Percentiles rank a stretch among this genome's conserved stretches.
phyloP scores from a whole-genome alignment of 2,329 filamentous ascomycete species.

The Leptographium procerum region DNA sequence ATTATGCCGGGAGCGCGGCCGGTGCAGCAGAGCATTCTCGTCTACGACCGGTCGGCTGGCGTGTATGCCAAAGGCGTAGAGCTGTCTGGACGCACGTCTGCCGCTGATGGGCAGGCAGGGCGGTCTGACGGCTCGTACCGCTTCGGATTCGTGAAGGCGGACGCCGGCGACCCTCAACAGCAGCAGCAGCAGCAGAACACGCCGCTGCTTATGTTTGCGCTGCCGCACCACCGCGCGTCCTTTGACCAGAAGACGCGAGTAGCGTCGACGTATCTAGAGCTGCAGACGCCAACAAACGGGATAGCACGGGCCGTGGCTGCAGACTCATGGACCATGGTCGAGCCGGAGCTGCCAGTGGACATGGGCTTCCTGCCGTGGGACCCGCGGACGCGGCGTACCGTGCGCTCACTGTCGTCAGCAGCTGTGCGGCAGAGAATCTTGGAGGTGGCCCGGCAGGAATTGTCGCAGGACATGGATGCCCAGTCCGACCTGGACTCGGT shows the following conservation, averaged over 20 bases:
- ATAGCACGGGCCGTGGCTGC: conserved; percentile 60
- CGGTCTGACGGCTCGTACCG: conserved; percentile 57
- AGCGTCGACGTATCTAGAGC: conserved; percentile 40
- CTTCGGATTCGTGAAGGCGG: conserved; percentile 56
- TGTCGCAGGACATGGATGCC: conserved; percentile 56
- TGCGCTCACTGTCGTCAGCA: conserved; percentile 34
- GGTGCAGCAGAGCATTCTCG: conserved; percentile 24
- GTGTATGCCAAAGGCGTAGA: conserved; percentile 56
- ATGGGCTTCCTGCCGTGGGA: conserved; percentile 77
- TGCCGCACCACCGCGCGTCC: conserved; percentile 75
- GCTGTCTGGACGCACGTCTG: conserved; percentile 40
- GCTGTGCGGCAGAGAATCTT: conserved; percentile 47
- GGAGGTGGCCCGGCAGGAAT: conserved; percentile 55
- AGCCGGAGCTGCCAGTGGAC: conserved; percentile 56
- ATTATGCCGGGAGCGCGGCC: conserved; percentile 49
- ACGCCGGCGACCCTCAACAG: not conserved
- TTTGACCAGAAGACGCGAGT: conserved; percentile 51
- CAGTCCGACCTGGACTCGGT: conserved; percentile 73
- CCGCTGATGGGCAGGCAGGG: conserved; percentile 26
- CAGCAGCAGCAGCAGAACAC: conserved; percentile 16
- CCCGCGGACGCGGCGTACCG: conserved; percentile 32
- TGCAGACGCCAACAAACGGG: conserved; percentile 81
- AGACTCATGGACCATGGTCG: conserved; percentile 67
- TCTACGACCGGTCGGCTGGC: conserved; percentile 64
- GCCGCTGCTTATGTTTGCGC: conserved; percentile 68